Base-by-base conservation (phyloP, 2,329 filamentous ascomycete species). In the Talaromyces funiculosus region DNA sequence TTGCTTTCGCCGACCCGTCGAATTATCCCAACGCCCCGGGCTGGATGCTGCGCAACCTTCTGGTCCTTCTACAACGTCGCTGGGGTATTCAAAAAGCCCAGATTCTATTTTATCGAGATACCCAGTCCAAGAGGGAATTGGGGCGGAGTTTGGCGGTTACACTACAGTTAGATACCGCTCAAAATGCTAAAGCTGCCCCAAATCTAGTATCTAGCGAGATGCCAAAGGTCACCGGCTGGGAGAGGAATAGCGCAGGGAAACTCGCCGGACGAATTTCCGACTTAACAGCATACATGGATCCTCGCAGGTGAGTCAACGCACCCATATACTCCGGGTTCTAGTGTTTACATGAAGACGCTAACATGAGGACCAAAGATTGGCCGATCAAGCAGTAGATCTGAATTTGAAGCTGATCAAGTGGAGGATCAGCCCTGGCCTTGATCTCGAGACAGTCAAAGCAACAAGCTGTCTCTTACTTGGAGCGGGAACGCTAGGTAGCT, bases 361-460 rank as follows among this genome's bases (percentile, higher is more conserved):
- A 45, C 29, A 42, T 59, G 57, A 61, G 45, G 29, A 33, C 22
- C 18, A 20, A 59, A 79, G 80, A 67, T 80, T 97, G 18, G 94
- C 94, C 22, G 92, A 97, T 71, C 92, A 96, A 72, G 92, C 92
- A 0, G 93, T 97, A 9, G 94, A 99, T 70, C 82, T 99, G 61
- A 99, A 99, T 70, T 81, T 97, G 62, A 97, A 97, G 76, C 82
- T 99, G 61, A 99, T 99, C 87, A 99, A 97, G 77, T 99, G 94
- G 94, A 87, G 94, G 40, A 91, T 99, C 68, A 90, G 92, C 7
- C 94, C 94, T 0, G 87, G 87, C 55, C 83, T 99, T 42, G 84
- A 97, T 71, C 84, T 99, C 9, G 92, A 97, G 31, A 84, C 84
- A 31, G 92, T 97, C 71, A 97, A 96, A 71, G 84, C 88, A 61